Conservation (phyloP, 73 alveolate species). For the Uronychia setigera region DNA sequence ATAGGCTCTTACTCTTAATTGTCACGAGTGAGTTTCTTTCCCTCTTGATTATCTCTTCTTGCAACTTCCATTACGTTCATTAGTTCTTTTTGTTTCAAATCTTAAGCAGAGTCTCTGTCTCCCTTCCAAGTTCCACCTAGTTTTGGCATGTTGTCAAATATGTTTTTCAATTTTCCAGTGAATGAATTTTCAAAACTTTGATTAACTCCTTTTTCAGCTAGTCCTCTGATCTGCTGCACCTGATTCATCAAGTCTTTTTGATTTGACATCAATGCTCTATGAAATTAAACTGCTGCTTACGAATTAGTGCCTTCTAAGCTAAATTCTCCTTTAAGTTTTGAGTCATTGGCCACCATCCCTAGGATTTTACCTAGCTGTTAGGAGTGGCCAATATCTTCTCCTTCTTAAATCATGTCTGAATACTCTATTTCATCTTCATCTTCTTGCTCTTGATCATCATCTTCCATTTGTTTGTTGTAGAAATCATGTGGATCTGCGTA, state of each 20-base stretch:
- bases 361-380: neutral
- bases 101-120: neutral
- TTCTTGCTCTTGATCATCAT: neutral
- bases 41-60: neutral
- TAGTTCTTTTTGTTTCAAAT: neutral
- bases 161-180: neutral
- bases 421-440: neutral
- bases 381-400: neutral
- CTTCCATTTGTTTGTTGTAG: neutral
- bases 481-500: neutral
- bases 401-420: neutral
- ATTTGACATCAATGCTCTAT: neutral
- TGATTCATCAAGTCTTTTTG: neutral
- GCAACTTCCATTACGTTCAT: neutral
- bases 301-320: neutral
- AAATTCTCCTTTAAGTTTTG: neutral
- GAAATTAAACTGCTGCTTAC: neutral
- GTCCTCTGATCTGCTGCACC: neutral
- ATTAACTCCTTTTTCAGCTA: neutral
- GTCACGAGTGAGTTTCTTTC: neutral
- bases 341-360: no score
- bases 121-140: slow-evolving; percentile 1
- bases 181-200: neutral
- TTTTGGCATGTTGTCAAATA: neutral
- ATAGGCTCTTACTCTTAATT: neutral